Base-by-base conservation (phyloP, 2,329 filamentous ascomycete species). In the Orbilia brochopaga region DNA sequence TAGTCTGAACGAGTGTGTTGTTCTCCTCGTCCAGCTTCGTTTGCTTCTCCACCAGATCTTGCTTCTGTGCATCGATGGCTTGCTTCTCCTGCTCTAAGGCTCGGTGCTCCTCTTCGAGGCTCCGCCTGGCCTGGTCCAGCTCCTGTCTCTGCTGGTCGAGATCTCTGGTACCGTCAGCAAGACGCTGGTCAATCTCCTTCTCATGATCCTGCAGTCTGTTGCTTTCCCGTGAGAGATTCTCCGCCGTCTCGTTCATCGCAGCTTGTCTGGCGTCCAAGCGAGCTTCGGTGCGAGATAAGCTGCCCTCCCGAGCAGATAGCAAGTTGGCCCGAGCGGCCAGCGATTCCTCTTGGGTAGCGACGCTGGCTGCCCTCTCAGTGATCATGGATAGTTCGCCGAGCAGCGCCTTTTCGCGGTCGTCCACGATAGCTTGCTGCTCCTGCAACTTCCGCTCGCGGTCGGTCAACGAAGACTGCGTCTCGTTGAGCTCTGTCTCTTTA, bases 311-410 rank as follows among this genome's bases (percentile, higher is more conserved):
- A n/a, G 23, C 44, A 1, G 46, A 27, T 21, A 69, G 30, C 24
- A 57, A 46, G 6, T 62, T 27, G 2, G 42, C 44, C 27, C 58
- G 15, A 4, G 52, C 44, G 10, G 30, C 42, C 15, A 69, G 30
- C 10, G 64, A 57, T 17, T 69, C 57, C 30, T 69, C 58, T 2
- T 69, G 52, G 6, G 58, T 48, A n/a, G 58, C 53, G n/a, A 69
- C 11, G 10, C 21, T n/a, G 0, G 52, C 19, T 24, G 46, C 65
- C n/a, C 55, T 63, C 35, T 63, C 58, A 32, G 13, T 52, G 24
- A 69, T 52, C 27, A 27, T 32, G 5, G 57, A 69, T 30, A 56
- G 51, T n/a, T 61, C 64, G 1, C 11, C 44, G 21, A 44, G 21
- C 17, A 62, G 23, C 11, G 40, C 50, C 51, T 56, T 40, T 27